These are phyloP conservation scores for Cryphonectria radicalis DNA, from an alignment of 2,329 filamentous ascomycete species.

Conservation along the genomic window DNA sequence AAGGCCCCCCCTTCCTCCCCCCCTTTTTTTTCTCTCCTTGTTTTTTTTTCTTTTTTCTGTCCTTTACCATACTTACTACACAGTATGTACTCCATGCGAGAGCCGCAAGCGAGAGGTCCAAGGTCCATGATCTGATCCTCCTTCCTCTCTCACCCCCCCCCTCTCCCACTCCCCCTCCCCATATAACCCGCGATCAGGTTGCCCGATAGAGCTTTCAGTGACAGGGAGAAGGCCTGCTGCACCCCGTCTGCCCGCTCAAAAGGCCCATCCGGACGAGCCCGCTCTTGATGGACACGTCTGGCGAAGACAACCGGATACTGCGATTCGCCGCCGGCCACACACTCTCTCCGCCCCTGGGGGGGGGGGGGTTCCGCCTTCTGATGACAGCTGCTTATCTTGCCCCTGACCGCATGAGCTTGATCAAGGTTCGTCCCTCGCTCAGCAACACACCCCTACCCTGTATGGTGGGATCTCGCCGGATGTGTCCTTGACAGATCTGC, in stretches of 20 bases:
- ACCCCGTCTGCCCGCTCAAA: neutral
- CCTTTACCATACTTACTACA: too few species aligned
- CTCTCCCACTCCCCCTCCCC: too few species aligned
- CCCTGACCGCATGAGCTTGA: conserved; percentile 28
- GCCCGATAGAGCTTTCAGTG: conserved; percentile 4
- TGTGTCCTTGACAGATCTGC: conserved; percentile 26
- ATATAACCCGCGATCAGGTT: conserved; percentile 20
- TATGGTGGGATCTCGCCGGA: conserved; percentile 19
- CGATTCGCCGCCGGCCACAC: conserved; percentile 17
- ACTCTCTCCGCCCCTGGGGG: neutral
- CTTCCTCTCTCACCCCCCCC: too few species aligned
- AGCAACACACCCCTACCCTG: conserved; percentile 8
- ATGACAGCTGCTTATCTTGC: conserved; percentile 27
- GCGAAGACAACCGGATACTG: neutral
- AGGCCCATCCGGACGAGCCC: conserved; percentile 12
- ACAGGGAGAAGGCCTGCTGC: conserved; percentile 2
- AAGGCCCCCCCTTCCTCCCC: neutral
- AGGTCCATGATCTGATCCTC: conserved; percentile 1
- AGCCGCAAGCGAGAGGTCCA: conserved; percentile 15
- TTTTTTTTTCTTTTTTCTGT: neutral
- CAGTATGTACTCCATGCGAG: neutral
- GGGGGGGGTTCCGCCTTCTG: conserved; percentile 19
- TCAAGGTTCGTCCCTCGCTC: neutral
- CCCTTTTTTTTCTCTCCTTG: neutral
- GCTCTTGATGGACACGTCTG: neutral